Conservation (phyloP, 2,329 filamentous ascomycete species). For the Arachnomyces sp. region DNA sequence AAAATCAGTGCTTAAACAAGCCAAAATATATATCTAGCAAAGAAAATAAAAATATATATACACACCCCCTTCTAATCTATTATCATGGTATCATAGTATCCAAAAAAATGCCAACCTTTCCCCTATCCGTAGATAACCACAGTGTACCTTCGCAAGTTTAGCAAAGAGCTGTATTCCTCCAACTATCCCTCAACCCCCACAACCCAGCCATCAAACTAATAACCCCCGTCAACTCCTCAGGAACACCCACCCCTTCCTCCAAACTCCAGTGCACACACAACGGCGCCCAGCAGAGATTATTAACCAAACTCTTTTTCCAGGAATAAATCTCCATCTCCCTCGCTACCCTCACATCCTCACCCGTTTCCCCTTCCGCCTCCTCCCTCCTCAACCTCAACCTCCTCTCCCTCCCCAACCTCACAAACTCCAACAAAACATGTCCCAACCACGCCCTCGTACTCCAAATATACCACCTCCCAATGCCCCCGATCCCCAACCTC, state of each 20-base stretch:
- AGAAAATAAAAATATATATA: too few species aligned
- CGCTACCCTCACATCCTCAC: conserved; percentile 19
- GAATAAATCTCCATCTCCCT: conserved; percentile 23
- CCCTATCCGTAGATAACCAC: too few species aligned
- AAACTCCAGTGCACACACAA: conserved; percentile 78
- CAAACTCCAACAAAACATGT: conserved; percentile 69
- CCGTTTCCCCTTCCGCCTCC: conserved; percentile 15
- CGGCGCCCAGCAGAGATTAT: conserved; percentile 70
- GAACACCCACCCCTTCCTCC: conserved; percentile 54
- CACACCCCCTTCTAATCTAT: too few species aligned
- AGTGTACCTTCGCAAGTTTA: too few species aligned
- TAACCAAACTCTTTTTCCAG: conserved; percentile 56
- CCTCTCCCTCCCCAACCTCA: conserved; percentile 45
- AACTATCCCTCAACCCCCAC: conserved; percentile 38
- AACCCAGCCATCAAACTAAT: conserved; percentile 48
- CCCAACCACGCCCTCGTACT: conserved; percentile 73
- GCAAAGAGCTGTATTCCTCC: conserved; percentile 39
- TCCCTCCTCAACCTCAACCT: conserved; percentile 23
- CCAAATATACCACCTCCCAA: conserved; percentile 59
- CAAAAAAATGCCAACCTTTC: not conserved
- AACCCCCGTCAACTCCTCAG: conserved; percentile 51
- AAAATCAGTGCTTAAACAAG: too few species aligned
- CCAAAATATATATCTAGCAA: too few species aligned
- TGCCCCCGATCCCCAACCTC: conserved; percentile 39
- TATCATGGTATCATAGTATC: too few species aligned